phyloP scores from a whole-genome alignment of 1,284 basidiomycete species.

The Moesziomyces sp. region DNA sequence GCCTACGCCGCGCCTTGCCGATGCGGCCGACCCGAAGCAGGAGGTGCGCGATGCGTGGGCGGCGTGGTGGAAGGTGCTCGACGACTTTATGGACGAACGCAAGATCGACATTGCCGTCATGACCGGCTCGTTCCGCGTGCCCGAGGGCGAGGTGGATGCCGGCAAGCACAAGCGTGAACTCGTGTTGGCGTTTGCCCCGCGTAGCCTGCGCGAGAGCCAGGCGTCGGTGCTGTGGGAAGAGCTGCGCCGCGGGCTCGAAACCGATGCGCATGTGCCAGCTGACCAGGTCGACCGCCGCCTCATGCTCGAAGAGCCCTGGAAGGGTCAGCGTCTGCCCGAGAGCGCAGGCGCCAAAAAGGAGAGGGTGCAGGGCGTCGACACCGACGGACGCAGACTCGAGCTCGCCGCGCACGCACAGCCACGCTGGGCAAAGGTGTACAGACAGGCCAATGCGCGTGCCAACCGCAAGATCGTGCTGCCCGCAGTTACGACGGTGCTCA shows the following conservation, averaged over 20 bases:
- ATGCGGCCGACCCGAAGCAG: conserved; percentile 22
- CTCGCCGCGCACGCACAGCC: neutral
- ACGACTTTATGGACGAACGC: conserved; percentile 50
- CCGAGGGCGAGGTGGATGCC: conserved; percentile 37
- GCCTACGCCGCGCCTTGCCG: neutral
- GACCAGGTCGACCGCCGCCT: conserved; percentile 26
- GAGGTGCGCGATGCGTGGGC: conserved; percentile 50
- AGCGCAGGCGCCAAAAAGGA: conserved; percentile 50
- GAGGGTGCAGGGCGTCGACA: conserved; percentile 44
- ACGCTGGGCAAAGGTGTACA: conserved; percentile 52
- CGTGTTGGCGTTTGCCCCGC: conserved; percentile 41
- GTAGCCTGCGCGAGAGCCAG: conserved; percentile 12
- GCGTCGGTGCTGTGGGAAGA: conserved; percentile 26
- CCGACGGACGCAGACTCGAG: conserved; percentile 22
- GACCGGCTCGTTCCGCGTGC: conserved; percentile 48
- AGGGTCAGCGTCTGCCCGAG: conserved; percentile 46
- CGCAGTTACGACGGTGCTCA: conserved; percentile 46
- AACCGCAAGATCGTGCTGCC: conserved; percentile 64
- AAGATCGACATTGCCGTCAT: conserved; percentile 56
- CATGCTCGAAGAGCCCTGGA: conserved; percentile 54
- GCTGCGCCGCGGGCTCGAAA: conserved; percentile 32
- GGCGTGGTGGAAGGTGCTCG: conserved; percentile 51
- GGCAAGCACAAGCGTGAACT: conserved; percentile 59
- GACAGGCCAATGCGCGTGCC: conserved; percentile 57
- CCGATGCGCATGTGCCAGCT: conserved; percentile 24